Evolutionary conservation across 2,329 filamentous ascomycete species (phyloP), one percentile per base, ranked within the genome.

Genomic region (Penicillium sp.): DNA sequence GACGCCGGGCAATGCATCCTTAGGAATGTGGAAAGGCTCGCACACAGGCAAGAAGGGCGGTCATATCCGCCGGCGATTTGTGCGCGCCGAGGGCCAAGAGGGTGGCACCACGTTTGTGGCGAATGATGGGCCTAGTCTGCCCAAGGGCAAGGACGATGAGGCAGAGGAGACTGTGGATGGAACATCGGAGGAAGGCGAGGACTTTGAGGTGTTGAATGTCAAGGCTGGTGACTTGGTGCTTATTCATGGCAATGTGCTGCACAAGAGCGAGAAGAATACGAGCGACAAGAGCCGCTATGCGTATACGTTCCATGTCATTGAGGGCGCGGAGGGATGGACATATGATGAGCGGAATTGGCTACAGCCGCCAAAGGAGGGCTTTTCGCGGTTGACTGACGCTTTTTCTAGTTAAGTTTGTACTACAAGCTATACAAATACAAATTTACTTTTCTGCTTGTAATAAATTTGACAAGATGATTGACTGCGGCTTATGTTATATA

Each of bases 231-330:
- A 89, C 47, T 72, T 99, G 72, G 91, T 97, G 48, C 75, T 99
- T 60, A 97, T 99, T 62, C 93, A 99, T 76, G 94, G 94, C 1
- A 97, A 97, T 73, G 76, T 97, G 65, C 71, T 97, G 76, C 94
- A 99, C 75, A 96, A 96, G 83, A 97, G 92, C 70, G 91, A 96
- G 82, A 90, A 83, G 80, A 99, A 99, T 71, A 81, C 83, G 56
- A 96, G 92, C 70, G 75, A 81, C 62, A 93, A 90, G 79, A 91
- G 92, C 21, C 81, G 93, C 63, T 95, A 94, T 69, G 96, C 97
- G 54, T 99, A 97, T 74, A 97, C 94, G 0, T 99, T 97, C 71
- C 94, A 99, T 77, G 84, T 96, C 57, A 97, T 97, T 67, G 94
- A 97, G 75, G 89, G 88, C 0, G 83, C 88, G 20, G 78, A 85